phyloP scores from a whole-genome alignment of 805 yeast genomes.

The Lipomyces orientalis region DNA sequence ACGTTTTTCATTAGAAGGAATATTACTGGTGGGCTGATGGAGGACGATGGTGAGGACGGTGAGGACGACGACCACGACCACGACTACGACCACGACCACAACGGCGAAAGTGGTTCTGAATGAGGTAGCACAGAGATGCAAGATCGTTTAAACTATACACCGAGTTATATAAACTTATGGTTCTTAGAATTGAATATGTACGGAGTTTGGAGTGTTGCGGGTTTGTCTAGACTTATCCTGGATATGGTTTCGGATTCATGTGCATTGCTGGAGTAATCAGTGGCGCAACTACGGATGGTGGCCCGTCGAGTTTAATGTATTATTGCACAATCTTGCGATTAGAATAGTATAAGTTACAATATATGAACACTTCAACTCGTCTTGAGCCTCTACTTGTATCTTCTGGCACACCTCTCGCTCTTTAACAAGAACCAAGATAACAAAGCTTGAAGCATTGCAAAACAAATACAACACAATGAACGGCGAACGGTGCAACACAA shows the following conservation, averaged over 20 bases:
- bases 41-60: conserved; percentile 17
- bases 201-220: no score
- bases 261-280: no score
- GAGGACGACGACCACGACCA: conserved; percentile 13
- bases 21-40: conserved; percentile 29
- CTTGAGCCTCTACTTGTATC: background rate
- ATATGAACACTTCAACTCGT: background rate
- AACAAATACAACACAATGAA: conserved; percentile 10
- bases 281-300: no score
- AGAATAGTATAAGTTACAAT: background rate
- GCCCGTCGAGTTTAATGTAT: no score
- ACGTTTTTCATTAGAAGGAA: conserved; percentile 18
- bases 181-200: no score
- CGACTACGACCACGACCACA: conserved; percentile 11
- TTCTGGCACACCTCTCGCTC: background rate
- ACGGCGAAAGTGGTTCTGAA: background rate
- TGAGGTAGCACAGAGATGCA: background rate
- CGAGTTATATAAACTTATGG: no score
- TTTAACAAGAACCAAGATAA: background rate
- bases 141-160: background rate
- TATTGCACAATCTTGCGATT: no score
- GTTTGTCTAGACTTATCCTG: background rate
- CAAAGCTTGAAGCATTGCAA: background rate
- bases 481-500: background rate
- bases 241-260: no score